Percentiles rank a stretch among this genome's conserved stretches.
Evolutionary conservation across 2,329 filamentous ascomycete species (phyloP).

Genomic region (Ceratocystis cubensis): DNA sequence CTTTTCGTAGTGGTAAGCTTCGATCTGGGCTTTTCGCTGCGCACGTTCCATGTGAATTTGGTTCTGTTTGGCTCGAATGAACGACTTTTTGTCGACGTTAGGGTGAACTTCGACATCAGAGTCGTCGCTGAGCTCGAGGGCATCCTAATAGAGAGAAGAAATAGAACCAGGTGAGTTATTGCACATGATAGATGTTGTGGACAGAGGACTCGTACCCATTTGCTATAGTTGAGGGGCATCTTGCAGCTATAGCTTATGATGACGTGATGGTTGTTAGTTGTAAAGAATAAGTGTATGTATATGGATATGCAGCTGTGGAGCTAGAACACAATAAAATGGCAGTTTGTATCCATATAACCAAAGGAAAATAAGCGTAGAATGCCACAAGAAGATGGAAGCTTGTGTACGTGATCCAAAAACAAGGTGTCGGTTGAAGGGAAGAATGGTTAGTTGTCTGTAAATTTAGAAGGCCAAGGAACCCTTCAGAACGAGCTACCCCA

Average conservation of each 20-base stretch:
- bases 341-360: neutral
- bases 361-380: neutral
- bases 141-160: conserved; percentile 45
- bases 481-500: conserved; percentile 6
- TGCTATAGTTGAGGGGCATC: conserved; percentile 51
- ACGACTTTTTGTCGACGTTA: conserved; percentile 96
- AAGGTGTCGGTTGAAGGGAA: neutral
- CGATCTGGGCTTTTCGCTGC: conserved; percentile 77
- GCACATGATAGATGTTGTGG: neutral
- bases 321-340: neutral
- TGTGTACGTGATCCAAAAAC: neutral
- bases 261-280: conserved; percentile 22
- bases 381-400: neutral
- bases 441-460: neutral
- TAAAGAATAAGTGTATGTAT: conserved; percentile 19
- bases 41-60: conserved; percentile 89
- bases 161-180: conserved; percentile 18
- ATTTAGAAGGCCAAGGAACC: conserved; percentile 13
- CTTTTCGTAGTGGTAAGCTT: conserved; percentile 82
- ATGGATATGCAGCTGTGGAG: neutral
- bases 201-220: conserved; percentile 43
- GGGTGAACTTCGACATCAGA: conserved; percentile 97
- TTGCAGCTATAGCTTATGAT: conserved; percentile 24
- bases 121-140: conserved; percentile 93
- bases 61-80: conserved; percentile 94